Conservation (phyloP, 2,329 filamentous ascomycete genomes). For the Calonectria multiphialidica region DNA sequence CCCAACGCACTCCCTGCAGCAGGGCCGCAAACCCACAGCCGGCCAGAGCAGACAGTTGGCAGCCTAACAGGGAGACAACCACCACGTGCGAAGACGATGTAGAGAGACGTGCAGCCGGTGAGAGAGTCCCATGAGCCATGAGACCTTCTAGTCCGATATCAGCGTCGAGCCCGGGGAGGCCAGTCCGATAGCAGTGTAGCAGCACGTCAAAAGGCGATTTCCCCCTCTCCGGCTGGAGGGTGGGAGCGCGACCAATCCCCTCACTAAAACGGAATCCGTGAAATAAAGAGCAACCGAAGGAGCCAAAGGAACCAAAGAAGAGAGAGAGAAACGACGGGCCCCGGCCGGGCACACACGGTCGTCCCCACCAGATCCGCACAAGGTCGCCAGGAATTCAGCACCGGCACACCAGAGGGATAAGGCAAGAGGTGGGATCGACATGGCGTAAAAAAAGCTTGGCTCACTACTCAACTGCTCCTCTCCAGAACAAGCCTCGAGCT, state of each 20-base stretch:
- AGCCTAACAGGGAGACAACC: background rate
- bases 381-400: conserved; percentile 9
- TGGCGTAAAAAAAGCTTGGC: conserved; percentile 10
- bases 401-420: background rate
- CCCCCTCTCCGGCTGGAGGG: background rate
- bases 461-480: background rate
- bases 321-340: background rate
- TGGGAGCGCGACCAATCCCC: background rate
- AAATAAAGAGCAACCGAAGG: no score
- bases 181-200: conserved; percentile 10
- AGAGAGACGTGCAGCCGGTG: conserved; percentile 17
- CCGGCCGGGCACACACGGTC: background rate
- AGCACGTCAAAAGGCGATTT: background rate
- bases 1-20: conserved; percentile 5
- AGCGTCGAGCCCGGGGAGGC: background rate
- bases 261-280: background rate
- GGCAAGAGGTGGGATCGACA: conserved; percentile 13
- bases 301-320: no score
- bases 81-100: conserved; percentile 6
- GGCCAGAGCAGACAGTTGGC: background rate
- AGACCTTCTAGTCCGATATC: background rate
- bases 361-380: conserved; percentile 9
- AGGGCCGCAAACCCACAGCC: conserved; percentile 11
- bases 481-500: background rate
- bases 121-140: background rate